Evolutionary conservation across 148 eudicot genomes (phyloP), one percentile per base, ranked within the genome.

Genomic region (Vaccinium vitisidaea): DNA sequence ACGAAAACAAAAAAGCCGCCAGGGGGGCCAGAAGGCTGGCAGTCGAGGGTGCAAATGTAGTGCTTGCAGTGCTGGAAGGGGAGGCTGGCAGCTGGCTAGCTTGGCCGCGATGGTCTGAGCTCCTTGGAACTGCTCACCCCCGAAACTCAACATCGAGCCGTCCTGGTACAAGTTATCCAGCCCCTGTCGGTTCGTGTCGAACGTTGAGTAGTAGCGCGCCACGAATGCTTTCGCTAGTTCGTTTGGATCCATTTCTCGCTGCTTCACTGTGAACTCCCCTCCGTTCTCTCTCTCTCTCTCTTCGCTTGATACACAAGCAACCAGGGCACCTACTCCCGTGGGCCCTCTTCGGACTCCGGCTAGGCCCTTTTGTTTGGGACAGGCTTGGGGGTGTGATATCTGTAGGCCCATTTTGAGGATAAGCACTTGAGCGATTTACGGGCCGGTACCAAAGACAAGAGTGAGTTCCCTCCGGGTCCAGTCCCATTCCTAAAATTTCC

Each of bases 61-160:
- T 92, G 96, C 77, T 93, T 82, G 83, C 93, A 92, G 86, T 93
- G 94, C 59, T 90, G 89, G 80, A 94, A 94, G 49, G 95, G 93
- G 4, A 93, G 84, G 61, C 85, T 54, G 8, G 89, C 85, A 83
- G 61, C 85, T 54, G 8, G 89, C 85, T 25, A 94, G 90, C 83
- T 94, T 93, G 9, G 87, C 83, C 1, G 88, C 90, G 49, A 93
- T 93, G 77, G 87, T 90, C 74, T 85, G 90, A 25, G 87, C 82
- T 6, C 95, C 95, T 67, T 84, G 82, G 23, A 90, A 84, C 69
- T 91, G 88, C 86, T 94, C 88, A 1, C 95, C 98, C 84, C 93
- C 95, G 80, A 93, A 94, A 0, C 84, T 89, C 23, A 93, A 65
- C 93, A 91, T 91, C 0, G 95, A 92, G 1, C 77, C 73, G 6